A percentile compares a stretch with the other conserved stretches of the same genome.
Conservation (phyloP, 805 yeast species). For the Nakazawaea sp. region DNA sequence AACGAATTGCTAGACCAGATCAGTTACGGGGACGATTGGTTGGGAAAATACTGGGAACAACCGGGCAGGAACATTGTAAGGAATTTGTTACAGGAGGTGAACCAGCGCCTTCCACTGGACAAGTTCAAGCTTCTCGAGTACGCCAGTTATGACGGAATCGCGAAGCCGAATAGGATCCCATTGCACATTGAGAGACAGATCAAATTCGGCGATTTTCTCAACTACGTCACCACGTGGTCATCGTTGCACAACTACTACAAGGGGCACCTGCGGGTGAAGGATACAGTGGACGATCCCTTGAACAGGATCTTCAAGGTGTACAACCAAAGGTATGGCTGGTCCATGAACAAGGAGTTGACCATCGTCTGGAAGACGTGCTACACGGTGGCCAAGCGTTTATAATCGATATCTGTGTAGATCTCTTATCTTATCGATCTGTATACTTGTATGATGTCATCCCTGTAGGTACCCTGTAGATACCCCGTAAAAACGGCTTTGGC, state of each 20-base stretch:
- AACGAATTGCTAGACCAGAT: conserved; percentile 41
- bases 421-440: no score
- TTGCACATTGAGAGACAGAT: conserved; percentile 29
- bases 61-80: conserved; percentile 65
- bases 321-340: conserved; percentile 40
- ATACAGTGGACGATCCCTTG: conserved; percentile 25
- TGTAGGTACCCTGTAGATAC: no score
- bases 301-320: conserved; percentile 27
- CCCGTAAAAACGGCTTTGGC: no score
- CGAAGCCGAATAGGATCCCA: conserved; percentile 14
- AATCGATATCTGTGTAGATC: no score
- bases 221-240: conserved; percentile 66
- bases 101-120: conserved; percentile 30
- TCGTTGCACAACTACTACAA: conserved; percentile 52
- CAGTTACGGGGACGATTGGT: conserved; percentile 32
- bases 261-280: conserved; percentile 22
- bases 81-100: conserved; percentile 32
- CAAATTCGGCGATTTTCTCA: conserved; percentile 37
- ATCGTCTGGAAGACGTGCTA: conserved; percentile 47
- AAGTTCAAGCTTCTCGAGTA: conserved; percentile 28
- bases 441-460: no score
- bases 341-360: conserved; percentile 28
- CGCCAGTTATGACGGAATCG: conserved; percentile 19
- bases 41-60: conserved; percentile 80
- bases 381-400: conserved; percentile 38